A percentile compares a stretch with the other conserved stretches of the same genome.
Evolutionary conservation across 768 basidiomycete species (phyloP).

Genomic region (Neoboletus magnificus): DNA sequence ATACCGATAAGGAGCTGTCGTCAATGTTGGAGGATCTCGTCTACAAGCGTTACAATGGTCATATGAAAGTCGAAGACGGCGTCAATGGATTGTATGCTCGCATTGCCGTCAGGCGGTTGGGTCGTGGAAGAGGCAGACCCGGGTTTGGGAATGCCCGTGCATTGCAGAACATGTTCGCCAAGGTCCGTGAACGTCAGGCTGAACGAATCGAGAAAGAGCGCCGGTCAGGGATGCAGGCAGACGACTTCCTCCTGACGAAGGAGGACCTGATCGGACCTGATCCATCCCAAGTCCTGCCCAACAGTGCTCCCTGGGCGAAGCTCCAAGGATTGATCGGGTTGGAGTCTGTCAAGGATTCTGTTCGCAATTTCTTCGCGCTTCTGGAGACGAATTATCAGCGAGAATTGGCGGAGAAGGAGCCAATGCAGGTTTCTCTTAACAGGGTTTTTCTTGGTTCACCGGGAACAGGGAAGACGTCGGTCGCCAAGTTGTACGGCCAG

Average conservation of each 20-base stretch:
- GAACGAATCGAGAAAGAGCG: slow-evolving; percentile 44
- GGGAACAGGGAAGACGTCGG: slow-evolving; percentile 72
- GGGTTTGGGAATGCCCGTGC: slow-evolving; percentile 74
- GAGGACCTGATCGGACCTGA: slow-evolving; percentile 68
- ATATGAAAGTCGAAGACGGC: slow-evolving; percentile 58
- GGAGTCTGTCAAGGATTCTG: slow-evolving; percentile 52
- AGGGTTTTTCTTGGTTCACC: slow-evolving; percentile 67
- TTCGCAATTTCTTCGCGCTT: slow-evolving; percentile 46
- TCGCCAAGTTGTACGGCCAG: slow-evolving; percentile 64
- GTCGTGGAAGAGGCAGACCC: slow-evolving; percentile 51
- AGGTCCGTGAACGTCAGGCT: slow-evolving; percentile 52
- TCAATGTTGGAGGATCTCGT: slow-evolving; percentile 51
- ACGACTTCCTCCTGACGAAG: slow-evolving; percentile 50
- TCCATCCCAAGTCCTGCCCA: slow-evolving; percentile 45
- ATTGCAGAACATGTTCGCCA: slow-evolving; percentile 48
- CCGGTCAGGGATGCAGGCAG: slow-evolving; percentile 35
- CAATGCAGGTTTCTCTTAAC: slow-evolving; percentile 54
- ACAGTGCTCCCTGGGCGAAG: slow-evolving; percentile 50
- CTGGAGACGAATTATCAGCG: slow-evolving; percentile 57
- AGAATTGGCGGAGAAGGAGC: slow-evolving; percentile 54
- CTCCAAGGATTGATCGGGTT: slow-evolving; percentile 57
- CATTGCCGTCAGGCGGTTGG: slow-evolving; percentile 58
- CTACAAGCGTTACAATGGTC: slow-evolving; percentile 42
- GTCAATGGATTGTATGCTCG: slow-evolving; percentile 52
- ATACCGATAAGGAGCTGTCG: slow-evolving; percentile 54